Percentiles rank a stretch among this genome's conserved stretches.
Conservation (phyloP, 2,329 filamentous ascomycete species). For the Ilyonectria mors-panacis region DNA sequence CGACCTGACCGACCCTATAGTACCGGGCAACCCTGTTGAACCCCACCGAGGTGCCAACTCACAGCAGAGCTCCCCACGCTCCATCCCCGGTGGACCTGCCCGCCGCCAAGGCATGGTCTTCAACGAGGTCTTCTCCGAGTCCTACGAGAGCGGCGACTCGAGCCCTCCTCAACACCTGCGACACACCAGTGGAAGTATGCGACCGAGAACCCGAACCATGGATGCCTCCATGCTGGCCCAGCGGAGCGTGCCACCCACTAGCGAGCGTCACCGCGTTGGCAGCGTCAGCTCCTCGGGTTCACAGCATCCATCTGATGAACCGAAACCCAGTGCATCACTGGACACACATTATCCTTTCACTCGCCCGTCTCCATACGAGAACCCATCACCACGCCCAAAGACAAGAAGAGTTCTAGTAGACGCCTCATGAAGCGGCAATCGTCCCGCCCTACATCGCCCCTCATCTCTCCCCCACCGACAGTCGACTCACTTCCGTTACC, state of each 20-base stretch:
- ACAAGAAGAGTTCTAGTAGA: slow-evolving; percentile 63
- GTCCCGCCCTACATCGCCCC: slow-evolving; percentile 72
- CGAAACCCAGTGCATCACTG: slow-evolving; percentile 56
- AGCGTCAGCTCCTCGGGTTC: slow-evolving; percentile 77
- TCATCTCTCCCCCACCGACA: slow-evolving; percentile 67
- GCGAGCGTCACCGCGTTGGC: slow-evolving; percentile 76
- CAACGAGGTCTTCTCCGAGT: slow-evolving; percentile 67
- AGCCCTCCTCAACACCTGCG: slow-evolving; percentile 55
- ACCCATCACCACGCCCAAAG: slow-evolving; percentile 52
- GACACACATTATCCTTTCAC: slow-evolving; percentile 61
- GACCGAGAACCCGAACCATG: slow-evolving; percentile 72
- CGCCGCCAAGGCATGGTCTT: slow-evolving; percentile 74
- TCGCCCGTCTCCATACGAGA: slow-evolving; percentile 56
- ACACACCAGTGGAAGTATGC: slow-evolving; percentile 55
- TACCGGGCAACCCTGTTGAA: slow-evolving; percentile 43
- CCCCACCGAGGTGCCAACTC: slow-evolving; percentile 44
- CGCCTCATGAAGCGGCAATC: slow-evolving; percentile 70
- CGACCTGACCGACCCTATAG: slow-evolving; percentile 62
- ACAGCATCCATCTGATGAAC: slow-evolving; percentile 66
- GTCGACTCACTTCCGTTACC: slow-evolving; percentile 73
- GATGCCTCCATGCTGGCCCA: slow-evolving; percentile 68
- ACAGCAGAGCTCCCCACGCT: slow-evolving; percentile 53
- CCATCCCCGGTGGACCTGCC: slow-evolving; percentile 54
- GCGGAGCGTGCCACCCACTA: slow-evolving; percentile 53
- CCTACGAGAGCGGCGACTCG: slow-evolving; percentile 63